Base-by-base conservation (phyloP, 108 stramenopile species). In the Schizochytrium sp. region DNA sequence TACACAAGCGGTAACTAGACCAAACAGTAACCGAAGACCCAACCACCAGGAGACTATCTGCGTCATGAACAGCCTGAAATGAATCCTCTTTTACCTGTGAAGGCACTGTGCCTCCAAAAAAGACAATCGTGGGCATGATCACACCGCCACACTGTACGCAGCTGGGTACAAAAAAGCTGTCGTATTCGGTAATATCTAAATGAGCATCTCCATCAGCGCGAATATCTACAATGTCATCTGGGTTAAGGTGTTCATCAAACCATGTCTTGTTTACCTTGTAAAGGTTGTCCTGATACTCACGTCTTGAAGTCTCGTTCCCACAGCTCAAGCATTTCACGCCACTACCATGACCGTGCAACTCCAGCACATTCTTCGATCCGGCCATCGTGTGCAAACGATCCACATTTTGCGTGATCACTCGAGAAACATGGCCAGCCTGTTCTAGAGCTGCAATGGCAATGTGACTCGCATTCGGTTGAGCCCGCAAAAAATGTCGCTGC, bases 141-240 rank as follows among this genome's bases (percentile, higher is more conserved):
- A 97, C 94, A n/a, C 96, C 92, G 12, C 93, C 96, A 73, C 98
- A 98, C 28, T 55, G 49, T 15, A 72, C 41, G 89, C 98, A 98
- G 3, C 90, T 89, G 12, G 97, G 97, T 45, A 98, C 93, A 38
- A 89, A 56, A 13, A 98, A 91, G 19, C 92, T 89, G 50, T 92
- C 90, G 69, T 95, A 97, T 72, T 95, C 91, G 3, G 73, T 92
- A 17, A 88, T 64, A 38, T 72, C 47, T 49, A 97, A 41, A 19
- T 95, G 91, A 4, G 96, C 98, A 93, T 99, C 99, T 7, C 98
- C 99, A 91, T 99, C 99, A 45, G 98, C 97, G 72, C 98, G 93
- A 58, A 97, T 55, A 2, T 83, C 76, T 56, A 83, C 61, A 57
- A 59, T n/a, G 40, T 76, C 38, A 49, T 40, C 42, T 5, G 8